Evolutionary conservation across 202 grass and related monocot genomes (phyloP).

Genomic region (Hordeum pubiflorum): DNA sequence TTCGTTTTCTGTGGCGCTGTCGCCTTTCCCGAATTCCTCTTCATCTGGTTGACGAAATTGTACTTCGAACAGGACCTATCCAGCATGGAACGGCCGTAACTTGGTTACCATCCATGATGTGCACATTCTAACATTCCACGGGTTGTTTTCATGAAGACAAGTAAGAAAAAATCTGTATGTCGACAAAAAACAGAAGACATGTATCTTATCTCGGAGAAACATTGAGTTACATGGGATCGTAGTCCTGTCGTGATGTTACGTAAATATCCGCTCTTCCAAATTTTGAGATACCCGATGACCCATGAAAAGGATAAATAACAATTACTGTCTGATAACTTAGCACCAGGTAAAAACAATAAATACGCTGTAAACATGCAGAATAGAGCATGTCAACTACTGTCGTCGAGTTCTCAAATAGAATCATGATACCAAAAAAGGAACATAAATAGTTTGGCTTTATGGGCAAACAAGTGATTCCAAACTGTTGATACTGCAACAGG

Average conservation of each 20-base stretch:
- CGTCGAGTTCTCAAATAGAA: slow-evolving; percentile 22
- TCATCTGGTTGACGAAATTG: slow-evolving; percentile 26
- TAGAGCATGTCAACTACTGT: neutral
- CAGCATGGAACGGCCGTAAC: neutral
- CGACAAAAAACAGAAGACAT: neutral
- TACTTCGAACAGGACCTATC: slow-evolving; percentile 21
- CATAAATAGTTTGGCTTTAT: slow-evolving; percentile 18
- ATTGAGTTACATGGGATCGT: neutral
- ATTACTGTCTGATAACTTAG: neutral
- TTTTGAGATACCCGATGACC: neutral
- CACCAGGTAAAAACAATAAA: neutral
- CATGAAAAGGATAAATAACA: neutral
- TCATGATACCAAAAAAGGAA: slow-evolving; percentile 31
- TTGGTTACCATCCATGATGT: neutral
- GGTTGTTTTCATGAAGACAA: slow-evolving; percentile 5
- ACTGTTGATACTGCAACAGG: slow-evolving; percentile 25
- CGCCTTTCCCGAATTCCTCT: slow-evolving; percentile 22
- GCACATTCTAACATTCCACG: slow-evolving; percentile 8
- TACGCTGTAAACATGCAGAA: neutral
- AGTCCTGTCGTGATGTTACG: neutral
- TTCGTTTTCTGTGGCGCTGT: slow-evolving; percentile 2
- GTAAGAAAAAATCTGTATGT: neutral
- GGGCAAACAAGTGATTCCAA: slow-evolving; percentile 24
- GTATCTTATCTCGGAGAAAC: neutral
- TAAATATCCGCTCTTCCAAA: neutral